Conservation (phyloP, 805 yeast genomes). For the Isabelozyma rhagii region DNA sequence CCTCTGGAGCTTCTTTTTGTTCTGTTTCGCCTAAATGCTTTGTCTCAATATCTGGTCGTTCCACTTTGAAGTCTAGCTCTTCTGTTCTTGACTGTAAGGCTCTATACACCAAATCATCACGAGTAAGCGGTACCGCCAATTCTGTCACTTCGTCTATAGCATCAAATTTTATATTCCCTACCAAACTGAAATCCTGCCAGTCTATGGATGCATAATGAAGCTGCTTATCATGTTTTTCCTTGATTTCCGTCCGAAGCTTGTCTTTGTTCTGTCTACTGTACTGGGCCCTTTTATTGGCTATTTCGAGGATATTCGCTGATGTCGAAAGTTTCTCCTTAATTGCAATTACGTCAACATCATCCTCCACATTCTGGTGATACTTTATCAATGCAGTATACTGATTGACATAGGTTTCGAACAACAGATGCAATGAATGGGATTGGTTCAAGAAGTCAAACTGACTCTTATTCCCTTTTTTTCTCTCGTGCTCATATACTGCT, state of each 20-base stretch:
- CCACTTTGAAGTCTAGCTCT: slow-evolving; percentile 3
- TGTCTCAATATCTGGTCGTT: slow-evolving; percentile 10
- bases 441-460: slow-evolving; percentile 68
- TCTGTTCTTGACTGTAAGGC: slow-evolving; percentile 47
- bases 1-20: slow-evolving; percentile 4
- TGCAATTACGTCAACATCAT: slow-evolving; percentile 3
- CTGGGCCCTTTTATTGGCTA: slow-evolving; percentile 57
- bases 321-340: slow-evolving; percentile 12
- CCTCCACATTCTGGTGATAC: slow-evolving; percentile 8
- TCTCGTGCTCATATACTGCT: slow-evolving; percentile 33
- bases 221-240: slow-evolving; percentile 33
- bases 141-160: slow-evolving; percentile 58
- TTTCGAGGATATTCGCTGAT: slow-evolving; percentile 36
- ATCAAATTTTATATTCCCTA: slow-evolving; percentile 65
- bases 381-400: slow-evolving; percentile 48
- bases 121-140: slow-evolving; percentile 50
- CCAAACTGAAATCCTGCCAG: slow-evolving; percentile 81
- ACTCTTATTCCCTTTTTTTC: slow-evolving; percentile 32
- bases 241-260: slow-evolving; percentile 22
- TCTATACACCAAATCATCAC: slow-evolving; percentile 59
- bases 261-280: slow-evolving; percentile 39
- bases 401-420: slow-evolving; percentile 47
- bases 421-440: slow-evolving; percentile 55
- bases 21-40: slow-evolving; percentile 3
- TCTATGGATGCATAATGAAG: slow-evolving; percentile 71